Percentiles rank a stretch among this genome's conserved stretches.
These are phyloP conservation scores for Hortiboletus campestris DNA, from an alignment of 768 basidiomycete species.

Conservation along the genomic window DNA sequence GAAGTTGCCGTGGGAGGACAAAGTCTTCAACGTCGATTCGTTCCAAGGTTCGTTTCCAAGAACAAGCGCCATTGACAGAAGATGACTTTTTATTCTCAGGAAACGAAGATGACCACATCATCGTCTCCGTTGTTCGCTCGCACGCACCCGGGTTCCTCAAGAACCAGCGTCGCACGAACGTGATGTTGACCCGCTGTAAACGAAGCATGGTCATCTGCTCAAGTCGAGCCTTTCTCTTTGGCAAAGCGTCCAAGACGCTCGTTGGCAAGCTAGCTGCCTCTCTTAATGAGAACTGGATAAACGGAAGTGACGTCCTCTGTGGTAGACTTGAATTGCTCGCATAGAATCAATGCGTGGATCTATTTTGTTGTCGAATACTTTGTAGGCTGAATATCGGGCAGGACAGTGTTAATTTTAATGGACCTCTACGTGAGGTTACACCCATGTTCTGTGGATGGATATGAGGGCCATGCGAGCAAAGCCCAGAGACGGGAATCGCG, in stretches of 20 bases:
- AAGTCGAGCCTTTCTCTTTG: constrained; percentile 34
- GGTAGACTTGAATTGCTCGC: background rate
- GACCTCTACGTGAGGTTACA: background rate
- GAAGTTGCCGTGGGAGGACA: constrained; percentile 57
- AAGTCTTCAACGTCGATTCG: constrained; percentile 72
- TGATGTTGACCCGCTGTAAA: constrained; percentile 81
- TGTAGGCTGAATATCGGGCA: background rate
- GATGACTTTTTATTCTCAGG: constrained; percentile 41
- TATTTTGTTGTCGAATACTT: background rate
- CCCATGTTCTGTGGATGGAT: background rate
- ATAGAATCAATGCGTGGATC: background rate
- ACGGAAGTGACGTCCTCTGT: constrained; percentile 7
- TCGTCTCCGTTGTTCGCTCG: constrained; percentile 68
- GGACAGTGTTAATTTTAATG: background rate
- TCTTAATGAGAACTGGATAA: constrained; percentile 16
- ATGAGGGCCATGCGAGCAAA: background rate
- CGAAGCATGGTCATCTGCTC: constrained; percentile 71
- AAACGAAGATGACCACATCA: constrained; percentile 76
- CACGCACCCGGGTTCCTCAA: constrained; percentile 59
- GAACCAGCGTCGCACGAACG: constrained; percentile 69
- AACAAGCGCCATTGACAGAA: background rate
- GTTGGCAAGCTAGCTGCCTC: constrained; percentile 24
- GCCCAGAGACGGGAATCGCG: too few species aligned
- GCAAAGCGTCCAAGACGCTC: constrained; percentile 17
- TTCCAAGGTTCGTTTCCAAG: constrained; percentile 63